Conservation (phyloP, 768 basidiomycete species). For the Sporobolomyces phaffii region DNA sequence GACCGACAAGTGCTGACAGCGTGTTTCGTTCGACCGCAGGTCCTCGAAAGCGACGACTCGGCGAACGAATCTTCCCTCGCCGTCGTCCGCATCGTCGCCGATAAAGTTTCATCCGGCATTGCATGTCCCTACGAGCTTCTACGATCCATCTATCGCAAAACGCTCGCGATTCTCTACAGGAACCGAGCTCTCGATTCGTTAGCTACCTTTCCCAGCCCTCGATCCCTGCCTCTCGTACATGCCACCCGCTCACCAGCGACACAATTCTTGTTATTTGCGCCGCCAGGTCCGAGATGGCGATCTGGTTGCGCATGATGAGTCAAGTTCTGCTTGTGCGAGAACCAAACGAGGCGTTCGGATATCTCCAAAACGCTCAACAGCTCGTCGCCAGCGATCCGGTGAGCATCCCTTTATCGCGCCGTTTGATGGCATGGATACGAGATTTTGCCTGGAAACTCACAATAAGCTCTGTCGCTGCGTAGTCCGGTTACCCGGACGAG, state of each 20-base stretch:
- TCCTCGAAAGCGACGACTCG: neutral
- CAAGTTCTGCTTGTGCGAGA: neutral
- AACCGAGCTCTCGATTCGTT: neutral
- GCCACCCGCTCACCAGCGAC: neutral
- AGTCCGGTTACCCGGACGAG: neutral
- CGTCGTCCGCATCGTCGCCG: neutral
- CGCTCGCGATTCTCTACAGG: neutral
- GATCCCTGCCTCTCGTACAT: neutral
- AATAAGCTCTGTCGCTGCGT: neutral
- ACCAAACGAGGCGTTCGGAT: constrained; percentile 1
- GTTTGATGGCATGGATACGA: too few relatives aligned
- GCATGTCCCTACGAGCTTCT: neutral
- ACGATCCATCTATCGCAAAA: neutral
- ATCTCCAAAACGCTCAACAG: neutral
- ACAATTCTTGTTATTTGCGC: too few relatives aligned
- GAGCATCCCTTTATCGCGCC: neutral
- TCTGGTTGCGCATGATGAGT: neutral
- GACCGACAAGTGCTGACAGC: neutral
- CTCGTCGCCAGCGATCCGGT: neutral
- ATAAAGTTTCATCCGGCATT: neutral
- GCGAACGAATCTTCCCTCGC: neutral
- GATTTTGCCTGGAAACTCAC: too few relatives aligned
- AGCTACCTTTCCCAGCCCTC: too few relatives aligned
- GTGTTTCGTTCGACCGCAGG: neutral
- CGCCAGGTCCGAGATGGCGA: neutral